Conservation (phyloP, 164 flowering plant species). For the Nelumbo lutea region DNA sequence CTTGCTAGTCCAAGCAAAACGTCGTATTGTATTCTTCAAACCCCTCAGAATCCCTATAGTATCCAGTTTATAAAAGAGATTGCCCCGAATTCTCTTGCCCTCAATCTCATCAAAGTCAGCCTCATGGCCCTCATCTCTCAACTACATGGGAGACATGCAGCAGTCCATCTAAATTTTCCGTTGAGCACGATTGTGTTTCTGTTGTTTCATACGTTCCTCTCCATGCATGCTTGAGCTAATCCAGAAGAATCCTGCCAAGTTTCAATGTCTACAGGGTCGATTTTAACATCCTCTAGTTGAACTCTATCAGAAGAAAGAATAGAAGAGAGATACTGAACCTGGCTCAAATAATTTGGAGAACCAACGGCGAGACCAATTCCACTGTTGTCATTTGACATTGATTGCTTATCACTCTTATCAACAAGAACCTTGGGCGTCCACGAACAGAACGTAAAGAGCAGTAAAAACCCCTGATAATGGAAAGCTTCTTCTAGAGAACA, state of each 20-base stretch:
- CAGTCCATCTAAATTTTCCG: constrained; percentile 20
- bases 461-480: constrained; percentile 5
- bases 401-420: constrained; percentile 6
- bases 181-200: neutral
- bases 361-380: neutral
- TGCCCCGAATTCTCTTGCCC: constrained; percentile 73
- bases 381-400: neutral
- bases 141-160: neutral
- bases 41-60: constrained; percentile 52
- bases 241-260: constrained; percentile 66
- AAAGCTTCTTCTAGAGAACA: constrained; percentile 19
- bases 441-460: constrained; percentile 21
- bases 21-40: constrained; percentile 74
- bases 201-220: constrained; percentile 12
- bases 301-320: constrained; percentile 21
- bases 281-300: constrained; percentile 22
- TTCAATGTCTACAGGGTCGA: constrained; percentile 64
- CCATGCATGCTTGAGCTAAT: constrained; percentile 43
- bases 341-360: constrained; percentile 11
- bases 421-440: constrained; percentile 9
- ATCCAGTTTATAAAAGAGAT: constrained; percentile 70
- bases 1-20: constrained; percentile 81
- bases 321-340: constrained; percentile 27
- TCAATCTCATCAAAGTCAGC: constrained; percentile 68
- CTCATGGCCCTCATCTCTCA: constrained; percentile 15